A percentile compares a stretch with the other conserved stretches of the same genome.
These are phyloP conservation scores for Trichoderma sp. DNA, from an alignment of 2,329 filamentous ascomycete species.

Conservation along the genomic window DNA sequence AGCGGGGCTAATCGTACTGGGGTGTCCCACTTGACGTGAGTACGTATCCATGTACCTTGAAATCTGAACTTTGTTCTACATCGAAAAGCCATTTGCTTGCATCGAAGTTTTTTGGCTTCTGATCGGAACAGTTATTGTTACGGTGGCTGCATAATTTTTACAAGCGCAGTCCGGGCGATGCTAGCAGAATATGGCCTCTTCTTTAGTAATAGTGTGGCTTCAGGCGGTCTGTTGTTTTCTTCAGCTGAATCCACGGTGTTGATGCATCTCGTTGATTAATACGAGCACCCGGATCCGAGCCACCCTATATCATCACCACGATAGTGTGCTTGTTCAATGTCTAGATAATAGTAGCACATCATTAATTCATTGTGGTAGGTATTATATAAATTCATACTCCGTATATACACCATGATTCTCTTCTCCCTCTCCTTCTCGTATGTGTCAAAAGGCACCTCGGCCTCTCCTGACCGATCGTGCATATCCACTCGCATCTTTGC, in stretches of 20 bases:
- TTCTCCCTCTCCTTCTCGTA: neutral
- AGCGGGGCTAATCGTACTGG: neutral
- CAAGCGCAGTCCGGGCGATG: neutral
- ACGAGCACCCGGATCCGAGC: neutral
- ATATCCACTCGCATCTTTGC: neutral
- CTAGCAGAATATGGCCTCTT: neutral
- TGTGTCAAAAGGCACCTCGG: neutral
- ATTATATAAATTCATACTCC: too few species aligned
- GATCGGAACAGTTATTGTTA: neutral
- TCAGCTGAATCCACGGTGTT: neutral
- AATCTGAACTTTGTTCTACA: neutral
- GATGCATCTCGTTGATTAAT: too few species aligned
- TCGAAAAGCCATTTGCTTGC: neutral
- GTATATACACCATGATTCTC: neutral
- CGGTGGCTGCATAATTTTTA: neutral
- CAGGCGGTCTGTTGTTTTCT: neutral
- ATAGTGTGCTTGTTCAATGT: neutral
- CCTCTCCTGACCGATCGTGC: neutral
- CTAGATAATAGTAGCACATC: too few species aligned
- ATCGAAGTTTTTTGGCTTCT: neutral
- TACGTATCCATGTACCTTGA: neutral
- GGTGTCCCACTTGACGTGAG: neutral
- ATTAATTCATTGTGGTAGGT: too few species aligned
- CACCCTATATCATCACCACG: neutral
- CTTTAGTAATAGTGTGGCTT: neutral